Evolutionary conservation across 352 stramenopile species (phyloP).

Genomic region (Globisporangium heterothallicum): DNA sequence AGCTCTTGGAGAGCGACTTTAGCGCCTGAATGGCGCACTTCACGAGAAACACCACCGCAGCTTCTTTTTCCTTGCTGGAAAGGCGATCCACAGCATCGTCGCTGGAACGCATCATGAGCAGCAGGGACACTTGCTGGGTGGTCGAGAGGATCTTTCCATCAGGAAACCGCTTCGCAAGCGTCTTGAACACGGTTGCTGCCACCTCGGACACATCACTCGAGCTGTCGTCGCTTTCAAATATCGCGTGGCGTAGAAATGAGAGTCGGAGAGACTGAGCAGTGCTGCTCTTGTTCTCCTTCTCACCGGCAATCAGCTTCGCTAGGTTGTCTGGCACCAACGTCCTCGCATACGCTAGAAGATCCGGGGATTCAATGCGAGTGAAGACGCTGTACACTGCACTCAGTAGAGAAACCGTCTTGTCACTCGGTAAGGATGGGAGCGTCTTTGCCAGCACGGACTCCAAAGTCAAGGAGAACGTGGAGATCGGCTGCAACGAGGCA

Average conservation of each 20-base stretch:
- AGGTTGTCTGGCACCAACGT: slow-evolving; percentile 9
- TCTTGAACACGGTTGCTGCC: slow-evolving; percentile 18
- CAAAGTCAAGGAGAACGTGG: slow-evolving; percentile 6
- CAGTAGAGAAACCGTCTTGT: slow-evolving; percentile 6
- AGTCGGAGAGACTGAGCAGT: background rate
- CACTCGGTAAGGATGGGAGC: background rate
- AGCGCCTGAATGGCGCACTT: slow-evolving; percentile 13
- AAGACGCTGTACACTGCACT: slow-evolving; percentile 11
- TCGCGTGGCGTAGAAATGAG: slow-evolving; percentile 16
- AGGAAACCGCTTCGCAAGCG: slow-evolving; percentile 16
- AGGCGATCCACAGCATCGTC: too few species aligned
- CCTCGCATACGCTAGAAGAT: slow-evolving; percentile 5
- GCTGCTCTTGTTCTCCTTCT: background rate
- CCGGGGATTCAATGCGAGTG: slow-evolving; percentile 13
- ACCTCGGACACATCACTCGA: slow-evolving; percentile 1
- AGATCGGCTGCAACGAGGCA: background rate
- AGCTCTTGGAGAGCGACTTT: slow-evolving; percentile 1
- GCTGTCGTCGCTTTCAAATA: slow-evolving; percentile 6
- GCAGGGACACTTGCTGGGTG: slow-evolving; percentile 27
- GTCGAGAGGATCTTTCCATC: slow-evolving; percentile 21
- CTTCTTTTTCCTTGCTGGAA: slow-evolving; percentile 4
- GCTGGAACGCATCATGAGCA: slow-evolving; percentile 29
- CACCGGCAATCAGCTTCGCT: slow-evolving; percentile 4
- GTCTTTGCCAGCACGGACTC: slow-evolving; percentile 2
- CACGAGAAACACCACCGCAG: slow-evolving; percentile 11